Percentiles rank a stretch among this genome's conserved stretches.
Conservation (phyloP, 75 land plant genomes). For the Ceratopteris richardii region DNA sequence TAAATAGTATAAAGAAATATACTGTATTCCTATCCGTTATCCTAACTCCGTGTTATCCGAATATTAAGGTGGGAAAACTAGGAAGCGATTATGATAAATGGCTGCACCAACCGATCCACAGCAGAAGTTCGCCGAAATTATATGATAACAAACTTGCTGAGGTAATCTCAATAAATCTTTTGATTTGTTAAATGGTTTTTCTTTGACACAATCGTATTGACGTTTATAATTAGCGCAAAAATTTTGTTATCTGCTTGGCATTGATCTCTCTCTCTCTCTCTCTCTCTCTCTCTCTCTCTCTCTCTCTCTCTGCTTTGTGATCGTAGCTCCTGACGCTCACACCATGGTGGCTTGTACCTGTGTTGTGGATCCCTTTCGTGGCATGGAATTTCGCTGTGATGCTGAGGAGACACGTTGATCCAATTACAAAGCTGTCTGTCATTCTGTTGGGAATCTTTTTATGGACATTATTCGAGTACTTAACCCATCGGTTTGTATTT, state of each 20-base stretch:
- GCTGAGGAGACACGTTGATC: conserved; percentile 50
- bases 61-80: conserved; percentile 93
- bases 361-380: conserved; percentile 83
- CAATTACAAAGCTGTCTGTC: conserved; percentile 27
- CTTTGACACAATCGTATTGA: neutral
- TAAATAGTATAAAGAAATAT: too few relatives aligned
- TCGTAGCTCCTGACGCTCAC: conserved; percentile 71
- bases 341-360: conserved; percentile 81
- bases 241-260: neutral
- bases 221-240: too few relatives aligned
- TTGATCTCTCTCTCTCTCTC: neutral
- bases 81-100: conserved; percentile 82
- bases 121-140: conserved; percentile 81
- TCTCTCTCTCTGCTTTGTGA: too few relatives aligned
- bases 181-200: neutral
- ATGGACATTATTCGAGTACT: conserved; percentile 83
- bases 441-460: conserved; percentile 47
- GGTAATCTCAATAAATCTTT: conserved; percentile 23
- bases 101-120: conserved; percentile 81
- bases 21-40: too few relatives aligned
- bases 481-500: conserved; percentile 80
- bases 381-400: conserved; percentile 33
- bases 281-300: too few relatives aligned
- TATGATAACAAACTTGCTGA: conserved; percentile 61
- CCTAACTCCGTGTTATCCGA: too few relatives aligned